Evolutionary conservation across 352 stramenopile genomes (phyloP).

Genomic region (Phytophthora pseudosyringae): DNA sequence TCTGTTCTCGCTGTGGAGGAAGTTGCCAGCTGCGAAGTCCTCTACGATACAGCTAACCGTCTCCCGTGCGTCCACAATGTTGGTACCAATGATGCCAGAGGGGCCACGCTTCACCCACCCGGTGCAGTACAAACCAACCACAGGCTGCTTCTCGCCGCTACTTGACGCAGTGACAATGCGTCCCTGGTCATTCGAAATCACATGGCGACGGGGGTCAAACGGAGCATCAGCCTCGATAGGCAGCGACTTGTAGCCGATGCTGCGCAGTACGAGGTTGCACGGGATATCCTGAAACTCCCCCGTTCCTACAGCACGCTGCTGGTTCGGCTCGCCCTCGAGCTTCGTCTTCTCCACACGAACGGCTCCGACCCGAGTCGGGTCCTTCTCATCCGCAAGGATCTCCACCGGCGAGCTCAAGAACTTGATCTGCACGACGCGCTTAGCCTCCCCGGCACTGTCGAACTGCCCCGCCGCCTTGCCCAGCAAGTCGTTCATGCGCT

Average conservation of each 20-base stretch:
- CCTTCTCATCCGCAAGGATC: constrained; percentile 62
- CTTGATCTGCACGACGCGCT: constrained; percentile 82
- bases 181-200: constrained; percentile 70
- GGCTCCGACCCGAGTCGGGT: constrained; percentile 55
- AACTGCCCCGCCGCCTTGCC: constrained; percentile 59
- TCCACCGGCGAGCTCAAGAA: constrained; percentile 91
- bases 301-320: constrained; percentile 87
- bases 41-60: constrained; percentile 94
- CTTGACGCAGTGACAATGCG: constrained; percentile 55
- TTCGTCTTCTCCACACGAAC: constrained; percentile 91
- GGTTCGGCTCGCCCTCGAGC: constrained; percentile 84
- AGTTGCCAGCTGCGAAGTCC: constrained; percentile 73
- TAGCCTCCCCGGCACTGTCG: constrained; percentile 19
- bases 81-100: constrained; percentile 98
- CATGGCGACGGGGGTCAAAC: constrained; percentile 82
- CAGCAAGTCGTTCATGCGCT: constrained; percentile 87
- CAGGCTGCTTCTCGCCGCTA: constrained; percentile 37
- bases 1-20: constrained; percentile 38
- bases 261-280: constrained; percentile 79
- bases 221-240: constrained; percentile 67
- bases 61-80: constrained; percentile 97
- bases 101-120: constrained; percentile 98
- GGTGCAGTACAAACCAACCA: constrained; percentile 93
- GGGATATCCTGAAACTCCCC: constrained; percentile 88
- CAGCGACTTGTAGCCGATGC: constrained; percentile 93